Evolutionary conservation across 1,284 basidiomycete genomes (phyloP).

Genomic region (Leccinum solheimii): DNA sequence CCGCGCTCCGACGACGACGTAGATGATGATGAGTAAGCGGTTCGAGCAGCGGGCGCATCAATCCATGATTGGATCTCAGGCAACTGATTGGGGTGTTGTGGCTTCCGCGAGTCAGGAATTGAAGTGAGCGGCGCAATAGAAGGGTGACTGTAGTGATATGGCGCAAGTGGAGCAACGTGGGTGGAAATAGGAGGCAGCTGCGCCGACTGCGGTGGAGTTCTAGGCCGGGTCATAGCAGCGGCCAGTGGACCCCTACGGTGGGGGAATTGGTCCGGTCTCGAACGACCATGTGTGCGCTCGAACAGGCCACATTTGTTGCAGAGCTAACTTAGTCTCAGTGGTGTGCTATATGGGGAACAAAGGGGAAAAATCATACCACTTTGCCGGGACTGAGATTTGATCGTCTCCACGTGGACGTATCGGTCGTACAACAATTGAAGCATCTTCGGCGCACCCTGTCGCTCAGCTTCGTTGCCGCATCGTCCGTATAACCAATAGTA

Average conservation of each 20-base stretch:
- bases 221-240: slow-evolving; percentile 35
- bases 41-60: slow-evolving; percentile 33
- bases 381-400: slow-evolving; percentile 77
- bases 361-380: slow-evolving; percentile 55
- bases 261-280: slow-evolving; percentile 77
- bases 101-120: slow-evolving; percentile 35
- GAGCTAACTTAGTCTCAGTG: slow-evolving; percentile 47
- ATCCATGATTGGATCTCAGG: slow-evolving; percentile 39
- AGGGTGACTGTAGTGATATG: slow-evolving; percentile 50
- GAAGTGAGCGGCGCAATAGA: slow-evolving; percentile 47
- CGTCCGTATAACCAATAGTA: slow-evolving; percentile 63
- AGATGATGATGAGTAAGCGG: slow-evolving; percentile 28
- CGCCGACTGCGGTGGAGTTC: slow-evolving; percentile 41
- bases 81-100: slow-evolving; percentile 35
- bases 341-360: slow-evolving; percentile 3
- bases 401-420: slow-evolving; percentile 78
- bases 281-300: slow-evolving; percentile 77
- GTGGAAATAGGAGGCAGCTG: slow-evolving; percentile 39
- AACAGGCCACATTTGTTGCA: slow-evolving; percentile 86
- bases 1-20: slow-evolving; percentile 26
- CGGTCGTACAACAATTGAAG: slow-evolving; percentile 83
- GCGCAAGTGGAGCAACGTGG: slow-evolving; percentile 39
- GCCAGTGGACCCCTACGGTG: slow-evolving; percentile 73
- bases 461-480: slow-evolving; percentile 73
- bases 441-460: slow-evolving; percentile 72